Percentiles rank a stretch among this genome's conserved stretches.
phyloP scores from a whole-genome alignment of 2,329 filamentous ascomycete species.

The Aspergillus pseudoterreus region DNA sequence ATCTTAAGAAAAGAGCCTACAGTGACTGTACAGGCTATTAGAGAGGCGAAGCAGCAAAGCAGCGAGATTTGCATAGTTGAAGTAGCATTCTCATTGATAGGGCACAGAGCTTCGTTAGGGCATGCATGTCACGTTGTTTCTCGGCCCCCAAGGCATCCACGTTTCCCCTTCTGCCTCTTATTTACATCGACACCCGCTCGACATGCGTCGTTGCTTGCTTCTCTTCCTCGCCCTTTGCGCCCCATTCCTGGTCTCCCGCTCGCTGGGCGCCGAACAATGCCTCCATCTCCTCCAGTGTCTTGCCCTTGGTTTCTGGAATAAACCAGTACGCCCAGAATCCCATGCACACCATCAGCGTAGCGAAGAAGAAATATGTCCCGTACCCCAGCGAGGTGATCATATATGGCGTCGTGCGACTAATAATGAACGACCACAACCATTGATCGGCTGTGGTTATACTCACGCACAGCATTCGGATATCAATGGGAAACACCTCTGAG shows the following conservation, averaged over 20 bases:
- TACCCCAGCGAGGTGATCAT: constrained; percentile 46
- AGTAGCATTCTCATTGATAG: neutral
- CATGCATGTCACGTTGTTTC: neutral
- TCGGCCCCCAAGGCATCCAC: neutral
- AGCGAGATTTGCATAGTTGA: neutral
- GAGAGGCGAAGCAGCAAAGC: too few relatives aligned
- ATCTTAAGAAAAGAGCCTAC: too few relatives aligned
- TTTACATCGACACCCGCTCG: neutral
- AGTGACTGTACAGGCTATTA: too few relatives aligned
- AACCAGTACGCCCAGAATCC: constrained; percentile 22
- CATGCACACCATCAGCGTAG: constrained; percentile 9
- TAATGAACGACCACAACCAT: constrained; percentile 70
- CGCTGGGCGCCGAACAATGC: constrained; percentile 15
- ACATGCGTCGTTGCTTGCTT: neutral
- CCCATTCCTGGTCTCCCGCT: neutral
- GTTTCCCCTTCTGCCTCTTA: neutral
- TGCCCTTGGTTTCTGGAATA: constrained; percentile 28
- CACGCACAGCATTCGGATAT: constrained; percentile 63
- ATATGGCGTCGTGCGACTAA: constrained; percentile 61
- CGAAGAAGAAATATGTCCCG: constrained; percentile 22
- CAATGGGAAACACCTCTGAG: constrained; percentile 64
- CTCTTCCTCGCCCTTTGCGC: neutral
- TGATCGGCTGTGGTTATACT: constrained; percentile 64
- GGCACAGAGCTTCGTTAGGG: neutral
- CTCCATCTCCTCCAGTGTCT: constrained; percentile 28